Evolutionary conservation across 257 asterid species (phyloP).

Genomic region (Penstemon davidsonii): DNA sequence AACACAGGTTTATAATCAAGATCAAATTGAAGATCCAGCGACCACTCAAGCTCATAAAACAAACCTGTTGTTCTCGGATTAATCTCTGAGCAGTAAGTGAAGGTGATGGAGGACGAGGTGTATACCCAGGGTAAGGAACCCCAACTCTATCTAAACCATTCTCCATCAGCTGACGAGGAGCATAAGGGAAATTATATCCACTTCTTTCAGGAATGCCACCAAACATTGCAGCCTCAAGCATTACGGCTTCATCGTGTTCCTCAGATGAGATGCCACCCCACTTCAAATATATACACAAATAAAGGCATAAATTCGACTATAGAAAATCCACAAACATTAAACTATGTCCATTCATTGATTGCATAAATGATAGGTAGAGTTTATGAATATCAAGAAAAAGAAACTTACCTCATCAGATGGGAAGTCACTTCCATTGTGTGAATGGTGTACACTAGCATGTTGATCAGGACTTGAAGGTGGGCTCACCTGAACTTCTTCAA

Average conservation of each 20-base stretch:
- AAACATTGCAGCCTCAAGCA: constrained; percentile 99
- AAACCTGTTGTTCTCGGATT: constrained; percentile 95
- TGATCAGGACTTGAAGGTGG: constrained; percentile 69
- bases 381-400: constrained; percentile 6
- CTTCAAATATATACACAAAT: constrained; percentile 40
- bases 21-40: constrained; percentile 21
- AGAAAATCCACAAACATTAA: constrained; percentile 2
- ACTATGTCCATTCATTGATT: constrained; percentile 9
- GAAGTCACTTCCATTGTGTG: constrained; percentile 52
- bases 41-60: constrained; percentile 25
- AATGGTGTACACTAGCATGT: constrained; percentile 35
- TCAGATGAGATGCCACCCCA: constrained; percentile 98
- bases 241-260: constrained; percentile 98
- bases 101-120: constrained; percentile 92
- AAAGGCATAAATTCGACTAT: constrained; percentile 12
- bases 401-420: constrained; percentile 66
- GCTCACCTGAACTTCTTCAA: constrained; percentile 58
- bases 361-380: neutral
- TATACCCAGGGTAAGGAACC: constrained; percentile 49
- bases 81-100: constrained; percentile 91
- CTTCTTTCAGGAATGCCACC: constrained; percentile 89
- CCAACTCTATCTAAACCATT: constrained; percentile 48
- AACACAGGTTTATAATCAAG: constrained; percentile 24
- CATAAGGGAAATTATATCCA: constrained; percentile 62
- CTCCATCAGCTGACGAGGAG: constrained; percentile 63